Conservation (phyloP, 306 rosid species). For the Rubus parviflorus region DNA sequence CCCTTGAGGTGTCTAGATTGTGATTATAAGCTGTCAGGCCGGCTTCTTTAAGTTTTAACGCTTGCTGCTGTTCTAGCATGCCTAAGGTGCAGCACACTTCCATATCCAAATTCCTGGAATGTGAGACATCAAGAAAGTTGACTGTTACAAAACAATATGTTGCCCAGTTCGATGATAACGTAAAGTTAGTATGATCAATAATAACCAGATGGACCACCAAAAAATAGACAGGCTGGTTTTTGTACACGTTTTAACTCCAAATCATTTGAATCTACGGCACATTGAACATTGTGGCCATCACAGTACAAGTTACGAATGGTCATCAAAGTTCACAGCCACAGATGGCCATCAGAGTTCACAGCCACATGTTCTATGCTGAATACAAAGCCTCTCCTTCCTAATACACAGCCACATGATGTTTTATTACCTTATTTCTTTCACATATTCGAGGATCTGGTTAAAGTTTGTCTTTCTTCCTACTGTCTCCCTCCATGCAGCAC, state of each 20-base stretch:
- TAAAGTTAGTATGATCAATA: neutral
- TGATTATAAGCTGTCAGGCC: slow-evolving; percentile 98
- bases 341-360: neutral
- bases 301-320: neutral
- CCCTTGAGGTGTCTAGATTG: slow-evolving; percentile 96
- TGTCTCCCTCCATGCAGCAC: slow-evolving; percentile 99
- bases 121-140: slow-evolving; percentile 12
- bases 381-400: neutral
- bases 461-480: slow-evolving; percentile 91
- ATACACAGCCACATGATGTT: slow-evolving; percentile 5
- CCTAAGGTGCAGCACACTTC: slow-evolving; percentile 99
- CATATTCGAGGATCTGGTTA: slow-evolving; percentile 83
- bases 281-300: neutral
- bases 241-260: neutral
- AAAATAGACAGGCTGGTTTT: too few relatives aligned
- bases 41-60: slow-evolving; percentile 81
- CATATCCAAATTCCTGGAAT: slow-evolving; percentile 85
- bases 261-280: neutral
- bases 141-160: neutral
- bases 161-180: neutral
- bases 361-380: neutral
- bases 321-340: neutral
- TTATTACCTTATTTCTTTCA: slow-evolving; percentile 76
- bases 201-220: neutral
- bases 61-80: slow-evolving; percentile 94